phyloP scores from a whole-genome alignment of 116 monocot species.

The Iris pallida region DNA sequence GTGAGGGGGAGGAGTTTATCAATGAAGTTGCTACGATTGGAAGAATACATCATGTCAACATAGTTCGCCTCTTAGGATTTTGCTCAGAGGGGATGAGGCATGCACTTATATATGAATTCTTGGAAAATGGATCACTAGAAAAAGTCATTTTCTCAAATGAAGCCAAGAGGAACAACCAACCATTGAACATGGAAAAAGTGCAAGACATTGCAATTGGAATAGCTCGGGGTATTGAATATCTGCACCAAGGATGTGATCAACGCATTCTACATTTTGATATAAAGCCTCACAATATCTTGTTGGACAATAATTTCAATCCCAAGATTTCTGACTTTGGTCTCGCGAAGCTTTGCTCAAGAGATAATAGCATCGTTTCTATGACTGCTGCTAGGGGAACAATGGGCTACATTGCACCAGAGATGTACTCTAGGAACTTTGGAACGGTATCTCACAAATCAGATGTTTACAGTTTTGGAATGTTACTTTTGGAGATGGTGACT shows the following conservation, averaged over 20 bases:
- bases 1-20: constrained; percentile 14
- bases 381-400: constrained; percentile 22
- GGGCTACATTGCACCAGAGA: constrained; percentile 21
- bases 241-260: constrained; percentile 24
- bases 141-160: constrained; percentile 17
- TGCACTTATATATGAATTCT: constrained; percentile 20
- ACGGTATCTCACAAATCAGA: constrained; percentile 16
- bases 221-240: constrained; percentile 17
- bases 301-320: constrained; percentile 11
- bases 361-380: constrained; percentile 22
- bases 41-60: constrained; percentile 20
- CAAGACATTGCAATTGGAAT: constrained; percentile 10
- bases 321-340: constrained; percentile 21
- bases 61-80: constrained; percentile 21
- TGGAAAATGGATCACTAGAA: constrained; percentile 17
- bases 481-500: constrained; percentile 16
- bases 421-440: constrained; percentile 21
- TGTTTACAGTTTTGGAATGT: constrained; percentile 21
- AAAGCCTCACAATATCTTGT: constrained; percentile 20
- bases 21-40: constrained; percentile 20
- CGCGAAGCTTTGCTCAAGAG: constrained; percentile 19
- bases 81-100: constrained; percentile 14
- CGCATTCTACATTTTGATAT: constrained; percentile 22
- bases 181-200: constrained; percentile 1
- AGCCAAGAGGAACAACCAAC: not conserved